Evolutionary conservation across 2,329 filamentous ascomycete genomes (phyloP).

Genomic region (Dactylonectria estremocensis): DNA sequence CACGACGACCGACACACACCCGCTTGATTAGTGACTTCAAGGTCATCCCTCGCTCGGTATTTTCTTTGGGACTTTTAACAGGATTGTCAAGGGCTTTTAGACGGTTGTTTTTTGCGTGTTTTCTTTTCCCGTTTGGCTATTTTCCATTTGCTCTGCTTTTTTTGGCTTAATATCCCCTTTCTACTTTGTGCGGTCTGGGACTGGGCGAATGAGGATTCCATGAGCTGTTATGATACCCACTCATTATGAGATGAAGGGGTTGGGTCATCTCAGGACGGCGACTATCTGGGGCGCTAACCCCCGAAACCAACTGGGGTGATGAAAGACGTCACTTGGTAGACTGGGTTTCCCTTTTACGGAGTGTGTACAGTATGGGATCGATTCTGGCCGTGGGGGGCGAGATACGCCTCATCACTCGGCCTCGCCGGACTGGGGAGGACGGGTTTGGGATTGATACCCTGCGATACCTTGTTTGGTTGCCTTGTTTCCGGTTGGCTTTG

Average conservation of each 20-base stretch:
- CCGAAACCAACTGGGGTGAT: constrained; percentile 16
- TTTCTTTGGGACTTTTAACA: constrained; percentile 12
- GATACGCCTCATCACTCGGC: constrained; percentile 29
- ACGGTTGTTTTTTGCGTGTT: constrained; percentile 27
- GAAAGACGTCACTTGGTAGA: constrained; percentile 14
- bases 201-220: constrained; percentile 31
- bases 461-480: constrained; percentile 33
- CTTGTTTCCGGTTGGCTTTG: constrained; percentile 19
- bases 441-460: constrained; percentile 48
- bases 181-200: constrained; percentile 21
- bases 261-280: constrained; percentile 17
- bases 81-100: constrained; percentile 30
- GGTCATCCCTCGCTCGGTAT: constrained; percentile 22
- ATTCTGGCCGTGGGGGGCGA: constrained; percentile 29
- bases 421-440: constrained; percentile 35
- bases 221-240: constrained; percentile 47
- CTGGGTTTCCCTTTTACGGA: constrained; percentile 18
- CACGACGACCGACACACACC: constrained; percentile 21
- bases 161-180: constrained; percentile 23
- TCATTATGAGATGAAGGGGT: constrained; percentile 40
- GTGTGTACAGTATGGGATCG: constrained; percentile 18
- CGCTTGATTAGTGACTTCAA: constrained; percentile 19
- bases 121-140: constrained; percentile 6
- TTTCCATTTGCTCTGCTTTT: constrained; percentile 26
- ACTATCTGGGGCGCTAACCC: constrained; percentile 12